phyloP scores from a whole-genome alignment of 2,329 filamentous ascomycete genomes.

The Ophiostoma quercus region DNA sequence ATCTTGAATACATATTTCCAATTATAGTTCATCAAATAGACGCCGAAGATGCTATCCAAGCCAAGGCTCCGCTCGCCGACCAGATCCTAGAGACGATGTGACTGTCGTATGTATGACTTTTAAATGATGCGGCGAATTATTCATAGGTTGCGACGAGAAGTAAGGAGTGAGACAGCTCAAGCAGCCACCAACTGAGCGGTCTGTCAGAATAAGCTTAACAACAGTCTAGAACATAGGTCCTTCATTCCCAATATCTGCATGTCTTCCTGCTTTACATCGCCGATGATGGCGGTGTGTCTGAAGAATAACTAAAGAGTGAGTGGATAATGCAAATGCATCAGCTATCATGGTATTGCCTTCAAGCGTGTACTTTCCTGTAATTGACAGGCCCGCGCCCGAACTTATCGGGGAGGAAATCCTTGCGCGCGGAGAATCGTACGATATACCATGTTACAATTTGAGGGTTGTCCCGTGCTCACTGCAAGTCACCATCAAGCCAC shows the following conservation, averaged over 20 bases:
- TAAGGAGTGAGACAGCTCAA: background rate
- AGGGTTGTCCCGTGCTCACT: background rate
- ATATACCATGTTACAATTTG: background rate
- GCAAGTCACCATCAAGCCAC: background rate
- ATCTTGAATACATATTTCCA: too few relatives aligned
- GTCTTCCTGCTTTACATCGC: background rate
- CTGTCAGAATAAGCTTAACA: background rate
- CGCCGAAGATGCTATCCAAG: background rate
- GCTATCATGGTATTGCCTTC: too few relatives aligned
- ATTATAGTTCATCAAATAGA: background rate
- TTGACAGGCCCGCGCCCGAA: background rate
- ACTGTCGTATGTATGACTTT: background rate
- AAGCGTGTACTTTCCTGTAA: background rate
- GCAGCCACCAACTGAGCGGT: background rate
- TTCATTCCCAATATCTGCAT: background rate
- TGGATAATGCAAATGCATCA: background rate
- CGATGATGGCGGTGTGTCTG: background rate
- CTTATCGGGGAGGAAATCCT: background rate
- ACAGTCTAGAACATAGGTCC: background rate
- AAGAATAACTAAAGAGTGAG: background rate
- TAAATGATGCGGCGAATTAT: background rate
- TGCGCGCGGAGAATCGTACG: background rate
- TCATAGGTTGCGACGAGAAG: background rate
- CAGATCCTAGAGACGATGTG: background rate
- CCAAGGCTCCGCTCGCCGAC: constrained; percentile 4